Percentiles rank a stretch among this genome's conserved stretches.
These are phyloP conservation scores for Neurospora intermedia DNA, from an alignment of 495 filamentous ascomycete genomes.

Conservation along the genomic window DNA sequence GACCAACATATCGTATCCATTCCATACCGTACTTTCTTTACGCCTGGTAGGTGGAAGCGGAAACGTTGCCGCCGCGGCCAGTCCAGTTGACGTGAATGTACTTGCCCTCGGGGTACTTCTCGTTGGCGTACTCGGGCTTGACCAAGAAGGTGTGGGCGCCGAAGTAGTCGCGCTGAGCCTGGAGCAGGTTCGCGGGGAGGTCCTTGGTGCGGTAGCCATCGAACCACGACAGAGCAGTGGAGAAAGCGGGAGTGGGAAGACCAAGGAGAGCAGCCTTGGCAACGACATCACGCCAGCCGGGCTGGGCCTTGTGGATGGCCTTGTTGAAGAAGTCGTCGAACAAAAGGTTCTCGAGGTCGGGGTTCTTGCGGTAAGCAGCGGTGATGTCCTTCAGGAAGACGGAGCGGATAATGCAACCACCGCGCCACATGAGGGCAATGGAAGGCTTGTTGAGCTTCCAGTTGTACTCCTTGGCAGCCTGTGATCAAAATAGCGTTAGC, in stretches of 20 bases:
- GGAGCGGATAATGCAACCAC: conserved; percentile 99
- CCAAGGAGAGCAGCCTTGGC: conserved; percentile 85
- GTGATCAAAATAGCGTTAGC: conserved; percentile 13
- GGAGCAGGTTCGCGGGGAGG: conserved; percentile 92
- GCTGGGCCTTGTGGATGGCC: conserved; percentile 93
- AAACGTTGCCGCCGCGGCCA: conserved; percentile 90
- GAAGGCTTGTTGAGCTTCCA: conserved; percentile 99
- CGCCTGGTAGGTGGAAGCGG: conserved; percentile 92
- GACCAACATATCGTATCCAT: neutral
- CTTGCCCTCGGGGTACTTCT: conserved; percentile 74
- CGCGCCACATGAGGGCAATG: conserved; percentile 99
- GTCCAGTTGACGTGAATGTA: conserved; percentile 99
- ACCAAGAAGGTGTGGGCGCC: conserved; percentile 96
- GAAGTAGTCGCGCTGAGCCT: conserved; percentile 99
- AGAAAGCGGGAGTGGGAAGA: conserved; percentile 91
- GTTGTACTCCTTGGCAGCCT: conserved; percentile 85
- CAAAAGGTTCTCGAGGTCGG: conserved; percentile 93
- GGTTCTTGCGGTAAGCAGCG: conserved; percentile 84
- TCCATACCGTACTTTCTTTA: conserved; percentile 36
- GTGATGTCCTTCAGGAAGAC: conserved; percentile 99
- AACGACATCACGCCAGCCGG: conserved; percentile 91
- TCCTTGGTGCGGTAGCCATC: conserved; percentile 94
- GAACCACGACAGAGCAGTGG: conserved; percentile 93
- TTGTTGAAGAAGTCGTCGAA: conserved; percentile 99
- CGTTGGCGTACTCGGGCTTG: conserved; percentile 81